Evolutionary conservation across 1,284 basidiomycete genomes (phyloP).

Genomic region (Meripilus lineatus): DNA sequence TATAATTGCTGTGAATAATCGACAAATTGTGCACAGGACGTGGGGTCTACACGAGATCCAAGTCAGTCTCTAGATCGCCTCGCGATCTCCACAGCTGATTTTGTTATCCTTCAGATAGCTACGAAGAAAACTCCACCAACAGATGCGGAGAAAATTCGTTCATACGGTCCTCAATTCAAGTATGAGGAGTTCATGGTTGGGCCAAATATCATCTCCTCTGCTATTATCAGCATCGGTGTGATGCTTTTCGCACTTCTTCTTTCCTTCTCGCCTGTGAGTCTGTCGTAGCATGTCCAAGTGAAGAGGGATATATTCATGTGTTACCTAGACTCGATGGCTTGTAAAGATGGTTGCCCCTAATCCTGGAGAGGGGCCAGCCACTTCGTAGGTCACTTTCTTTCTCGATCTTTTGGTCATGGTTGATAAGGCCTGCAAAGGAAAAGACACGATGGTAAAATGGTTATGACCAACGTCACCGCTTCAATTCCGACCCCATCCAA

Average conservation of each 20-base stretch:
- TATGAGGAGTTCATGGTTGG: slow-evolving; percentile 70
- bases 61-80: slow-evolving; percentile 6
- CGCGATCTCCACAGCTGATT: background rate
- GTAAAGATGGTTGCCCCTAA: slow-evolving; percentile 45
- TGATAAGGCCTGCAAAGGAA: background rate
- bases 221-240: slow-evolving; percentile 37
- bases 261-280: slow-evolving; percentile 35
- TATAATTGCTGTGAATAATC: slow-evolving; percentile 61
- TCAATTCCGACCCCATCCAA: slow-evolving; percentile 35
- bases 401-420: slow-evolving; percentile 3
- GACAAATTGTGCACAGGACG: slow-evolving; percentile 70
- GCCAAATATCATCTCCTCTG: slow-evolving; percentile 36
- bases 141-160: slow-evolving; percentile 11
- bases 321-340: slow-evolving; percentile 50
- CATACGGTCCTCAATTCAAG: slow-evolving; percentile 63
- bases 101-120: background rate
- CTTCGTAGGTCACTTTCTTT: slow-evolving; percentile 38
- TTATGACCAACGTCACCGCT: slow-evolving; percentile 44
- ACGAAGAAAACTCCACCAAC: background rate
- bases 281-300: background rate
- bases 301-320: background rate
- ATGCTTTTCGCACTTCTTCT: slow-evolving; percentile 28
- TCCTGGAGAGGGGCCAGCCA: slow-evolving; percentile 60
- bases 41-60: slow-evolving; percentile 62
- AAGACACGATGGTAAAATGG: background rate